Evolutionary conservation across 2,329 filamentous ascomycete genomes (phyloP), one percentile per base, ranked within the genome.

Genomic region (Fusarium miscanthi): DNA sequence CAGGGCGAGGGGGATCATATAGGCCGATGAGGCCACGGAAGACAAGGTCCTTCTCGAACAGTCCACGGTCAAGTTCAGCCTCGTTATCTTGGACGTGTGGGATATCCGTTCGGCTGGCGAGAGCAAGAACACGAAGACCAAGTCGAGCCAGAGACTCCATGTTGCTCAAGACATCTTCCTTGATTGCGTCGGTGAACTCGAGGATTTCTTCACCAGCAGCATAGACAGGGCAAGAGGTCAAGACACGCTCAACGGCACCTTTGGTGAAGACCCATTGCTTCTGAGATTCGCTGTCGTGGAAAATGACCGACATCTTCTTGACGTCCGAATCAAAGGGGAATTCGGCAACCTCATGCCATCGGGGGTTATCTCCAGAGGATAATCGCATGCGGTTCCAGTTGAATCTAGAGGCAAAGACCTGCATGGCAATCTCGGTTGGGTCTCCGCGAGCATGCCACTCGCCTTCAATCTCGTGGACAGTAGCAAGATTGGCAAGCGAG

Each of bases 271-370:
- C 82, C 79, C 81, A 85, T 71, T 84, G 84, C 59, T 83, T 80
- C 30, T 81, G 78, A 3, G 78, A 79, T 12, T 81, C 77, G 19
- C 73, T 75, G 27, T 86, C 80, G 46, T 85, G 77, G 78, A 91
- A 92, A 59, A 93, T 89, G 41, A 93, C 91, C 0, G 91, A 92
- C 92, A 94, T 94, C 75, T 91, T 92, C 84, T 94, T 94, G 70
- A 93, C 87, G 63, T 89, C 89, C 0, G 91, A 93, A 77, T 94
- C 92, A 70, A 94, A 94, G 0, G 91, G 92, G 65, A 92, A 93
- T 74, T 94, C 92, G 3, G 89, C 88, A 30, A 90, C 81, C 72
- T 91, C 85, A 25, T 82, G 83, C 89, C 89, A 91, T 33, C 83
- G 75, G 1, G 87, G 82, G 8, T 81, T 81, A 3, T 87, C 83